Conservation (phyloP, 2,329 filamentous ascomycete genomes). For the Camillea tinctor region DNA sequence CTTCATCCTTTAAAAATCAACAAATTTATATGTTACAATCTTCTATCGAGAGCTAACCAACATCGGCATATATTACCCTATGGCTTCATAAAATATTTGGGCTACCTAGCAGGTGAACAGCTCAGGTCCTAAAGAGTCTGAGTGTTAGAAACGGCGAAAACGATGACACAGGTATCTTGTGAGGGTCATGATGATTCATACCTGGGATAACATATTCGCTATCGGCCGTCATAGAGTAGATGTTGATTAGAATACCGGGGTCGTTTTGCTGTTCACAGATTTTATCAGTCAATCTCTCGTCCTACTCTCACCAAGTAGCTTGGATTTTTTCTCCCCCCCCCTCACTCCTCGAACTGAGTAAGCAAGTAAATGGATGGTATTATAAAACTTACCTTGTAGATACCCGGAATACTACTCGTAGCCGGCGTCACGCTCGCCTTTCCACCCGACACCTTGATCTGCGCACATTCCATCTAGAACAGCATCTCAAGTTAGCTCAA, state of each 20-base stretch:
- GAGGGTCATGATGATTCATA: constrained; percentile 4
- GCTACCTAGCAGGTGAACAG: constrained; percentile 20
- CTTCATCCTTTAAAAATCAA: no score
- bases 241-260: constrained; percentile 38
- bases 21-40: no score
- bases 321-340: no score
- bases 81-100: neutral
- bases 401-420: constrained; percentile 38
- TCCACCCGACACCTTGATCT: constrained; percentile 29
- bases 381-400: constrained; percentile 31
- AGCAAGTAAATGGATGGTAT: no score
- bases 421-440: constrained; percentile 30
- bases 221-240: constrained; percentile 34
- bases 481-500: constrained; percentile 3
- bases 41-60: no score
- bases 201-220: constrained; percentile 35
- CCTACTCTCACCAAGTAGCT: no score
- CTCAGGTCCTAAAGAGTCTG: constrained; percentile 19
- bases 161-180: neutral
- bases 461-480: constrained; percentile 44
- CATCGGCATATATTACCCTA: no score
- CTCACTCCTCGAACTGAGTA: no score
- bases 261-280: constrained; percentile 25
- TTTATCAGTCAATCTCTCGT: neutral
- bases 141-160: neutral